Evolutionary conservation across 805 yeast species (phyloP), one percentile per base, ranked within the genome.

Genomic region (Metschnikowia colocasiae): DNA sequence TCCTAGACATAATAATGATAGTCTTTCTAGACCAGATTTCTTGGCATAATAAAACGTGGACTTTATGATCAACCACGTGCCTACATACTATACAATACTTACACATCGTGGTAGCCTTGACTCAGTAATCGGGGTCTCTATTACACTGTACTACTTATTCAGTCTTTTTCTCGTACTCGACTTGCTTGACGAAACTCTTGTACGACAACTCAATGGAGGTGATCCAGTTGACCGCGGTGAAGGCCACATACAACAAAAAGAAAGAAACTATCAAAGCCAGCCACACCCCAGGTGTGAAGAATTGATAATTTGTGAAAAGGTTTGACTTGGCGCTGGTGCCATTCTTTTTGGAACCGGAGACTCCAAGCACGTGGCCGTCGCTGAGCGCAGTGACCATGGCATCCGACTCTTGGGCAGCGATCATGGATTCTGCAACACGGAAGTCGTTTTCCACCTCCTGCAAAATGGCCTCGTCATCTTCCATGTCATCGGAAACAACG

Each of bases 211-310:
- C 83, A 55, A 90, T 66, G 18, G 83, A 73, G 20, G 80, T 62
- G 40, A 88, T 69, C 94, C 96, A 88, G 43, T 78, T 60, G 51
- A 89, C 73, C 13, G 95, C 92, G 43, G 76, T 69, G 42, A 73
- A 60, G 46, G 88, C 69, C 34, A 88, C 73, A 30, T 66, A 67
- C 18, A 87, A 48, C 53, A 90, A 69, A 51, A 87, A 64, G 10
- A 77, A 63, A 2, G 88, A 73, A 15, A 88, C 89, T 36, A 91
- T 65, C 49, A 85, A 67, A 46, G 85, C 76, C 82, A 86, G 85
- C 68, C 87, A 81, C 49, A 92, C 72, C 18, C 96, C 97, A 13
- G 91, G 83, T 10, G 89, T 77, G 71, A 88, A 86, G 63, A 81
- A 84, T 58, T 78, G 78, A 65, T 86, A 87, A 50, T 75, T 71